Evolutionary conservation across 306 rosid species (phyloP).

Genomic region (Sophora flavescens): DNA sequence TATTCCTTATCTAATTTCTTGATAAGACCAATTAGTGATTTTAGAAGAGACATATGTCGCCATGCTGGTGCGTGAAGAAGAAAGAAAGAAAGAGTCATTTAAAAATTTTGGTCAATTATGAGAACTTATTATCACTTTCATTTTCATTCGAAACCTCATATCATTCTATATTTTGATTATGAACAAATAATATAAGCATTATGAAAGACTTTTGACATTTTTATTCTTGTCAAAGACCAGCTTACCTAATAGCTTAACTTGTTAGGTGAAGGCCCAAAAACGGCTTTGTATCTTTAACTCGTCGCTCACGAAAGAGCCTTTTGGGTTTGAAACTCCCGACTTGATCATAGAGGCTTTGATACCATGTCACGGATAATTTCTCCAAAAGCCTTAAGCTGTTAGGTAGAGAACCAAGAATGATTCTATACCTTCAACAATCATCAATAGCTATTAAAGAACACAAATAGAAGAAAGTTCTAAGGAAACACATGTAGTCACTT

Average conservation of each 20-base stretch:
- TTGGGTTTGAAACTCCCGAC: neutral
- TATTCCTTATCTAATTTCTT: neutral
- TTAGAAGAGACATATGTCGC: neutral
- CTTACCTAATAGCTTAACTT: neutral
- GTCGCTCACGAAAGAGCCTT: neutral
- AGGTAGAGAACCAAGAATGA: neutral
- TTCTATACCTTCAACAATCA: neutral
- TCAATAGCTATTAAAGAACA: constrained; percentile 22
- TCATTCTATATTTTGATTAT: neutral
- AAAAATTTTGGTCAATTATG: neutral
- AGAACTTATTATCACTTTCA: neutral
- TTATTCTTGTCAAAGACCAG: neutral
- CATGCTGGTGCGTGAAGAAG: neutral
- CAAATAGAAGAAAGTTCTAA: neutral
- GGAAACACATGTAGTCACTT: neutral
- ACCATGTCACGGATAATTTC: neutral
- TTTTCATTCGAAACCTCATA: neutral
- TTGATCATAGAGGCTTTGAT: neutral
- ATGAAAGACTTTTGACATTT: neutral
- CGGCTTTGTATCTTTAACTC: neutral
- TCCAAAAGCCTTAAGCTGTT: neutral
- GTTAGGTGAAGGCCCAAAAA: neutral
- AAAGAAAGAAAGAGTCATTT: neutral
- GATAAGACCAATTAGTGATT: neutral
- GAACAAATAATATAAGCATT: neutral